phyloP scores from a whole-genome alignment of 345 rosid genomes.

The Salix suchowensis region DNA sequence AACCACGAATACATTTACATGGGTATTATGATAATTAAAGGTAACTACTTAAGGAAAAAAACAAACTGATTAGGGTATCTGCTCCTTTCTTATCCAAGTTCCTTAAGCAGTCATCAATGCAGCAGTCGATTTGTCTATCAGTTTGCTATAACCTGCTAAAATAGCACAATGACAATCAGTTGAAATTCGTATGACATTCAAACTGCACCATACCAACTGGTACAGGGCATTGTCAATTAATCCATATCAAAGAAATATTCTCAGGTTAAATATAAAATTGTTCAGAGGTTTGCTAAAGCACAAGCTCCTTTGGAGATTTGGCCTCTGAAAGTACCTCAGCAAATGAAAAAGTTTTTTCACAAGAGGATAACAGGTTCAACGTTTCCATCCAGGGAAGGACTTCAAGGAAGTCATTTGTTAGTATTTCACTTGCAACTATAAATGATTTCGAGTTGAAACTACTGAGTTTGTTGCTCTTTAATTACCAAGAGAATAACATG shows the following conservation, averaged over 20 bases:
- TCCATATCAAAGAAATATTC: background rate
- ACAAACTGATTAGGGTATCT: background rate
- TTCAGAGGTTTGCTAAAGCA: background rate
- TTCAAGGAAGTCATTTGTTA: background rate
- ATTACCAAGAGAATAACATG: too few relatives aligned
- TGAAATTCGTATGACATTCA: background rate
- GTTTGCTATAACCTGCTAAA: conserved; percentile 25
- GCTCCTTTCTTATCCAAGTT: conserved; percentile 17
- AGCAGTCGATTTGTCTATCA: background rate
- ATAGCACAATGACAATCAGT: conserved; percentile 1
- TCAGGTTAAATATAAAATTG: background rate
- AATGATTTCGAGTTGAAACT: background rate
- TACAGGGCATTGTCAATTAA: background rate
- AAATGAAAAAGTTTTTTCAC: background rate
- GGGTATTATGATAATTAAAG: too few relatives aligned
- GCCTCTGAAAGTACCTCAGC: background rate
- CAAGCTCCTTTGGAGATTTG: background rate
- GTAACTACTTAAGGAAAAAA: background rate
- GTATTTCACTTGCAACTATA: background rate
- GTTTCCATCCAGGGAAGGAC: background rate
- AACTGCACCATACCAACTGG: background rate
- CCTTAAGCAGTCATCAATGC: conserved; percentile 17
- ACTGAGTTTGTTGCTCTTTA: too few relatives aligned
- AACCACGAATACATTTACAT: too few relatives aligned
- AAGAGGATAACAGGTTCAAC: too few relatives aligned